Evolutionary conservation across 2,329 filamentous ascomycete species (phyloP).

Genomic region (Monilinia fructigena): DNA sequence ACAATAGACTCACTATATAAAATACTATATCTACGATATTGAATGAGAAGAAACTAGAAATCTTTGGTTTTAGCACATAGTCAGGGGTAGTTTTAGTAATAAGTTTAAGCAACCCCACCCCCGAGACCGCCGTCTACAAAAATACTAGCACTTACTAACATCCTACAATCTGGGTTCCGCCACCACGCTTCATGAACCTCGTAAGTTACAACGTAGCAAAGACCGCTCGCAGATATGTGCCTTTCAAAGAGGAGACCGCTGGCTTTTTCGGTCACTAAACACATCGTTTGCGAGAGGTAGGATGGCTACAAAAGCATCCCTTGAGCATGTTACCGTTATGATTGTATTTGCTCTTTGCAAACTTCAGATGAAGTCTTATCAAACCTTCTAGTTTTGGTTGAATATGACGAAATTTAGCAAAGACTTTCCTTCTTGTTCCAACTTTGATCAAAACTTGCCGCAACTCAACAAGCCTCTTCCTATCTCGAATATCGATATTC

Average conservation of each 20-base stretch:
- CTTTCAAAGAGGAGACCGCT: neutral
- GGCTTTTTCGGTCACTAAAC: neutral
- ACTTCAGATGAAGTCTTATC: neutral
- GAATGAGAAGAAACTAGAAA: neutral
- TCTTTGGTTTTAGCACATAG: neutral
- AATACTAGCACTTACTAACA: neutral
- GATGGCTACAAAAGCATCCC: neutral
- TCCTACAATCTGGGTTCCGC: neutral
- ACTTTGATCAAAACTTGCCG: too few species aligned
- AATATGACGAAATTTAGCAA: neutral
- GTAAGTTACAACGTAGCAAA: neutral
- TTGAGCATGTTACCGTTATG: neutral
- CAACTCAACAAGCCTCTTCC: too few species aligned
- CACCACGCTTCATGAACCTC: neutral
- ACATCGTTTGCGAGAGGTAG: neutral
- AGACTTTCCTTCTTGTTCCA: neutral
- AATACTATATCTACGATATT: neutral
- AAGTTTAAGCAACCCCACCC: neutral
- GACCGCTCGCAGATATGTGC: slow-evolving; percentile 4
- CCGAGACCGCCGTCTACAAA: neutral
- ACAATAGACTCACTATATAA: neutral
- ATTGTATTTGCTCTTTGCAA: neutral
- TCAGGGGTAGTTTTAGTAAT: neutral
- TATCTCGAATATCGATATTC: neutral
- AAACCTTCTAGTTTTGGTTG: neutral